Conservation (phyloP, 1,139 yeast species). For the Pichia sp. region DNA sequence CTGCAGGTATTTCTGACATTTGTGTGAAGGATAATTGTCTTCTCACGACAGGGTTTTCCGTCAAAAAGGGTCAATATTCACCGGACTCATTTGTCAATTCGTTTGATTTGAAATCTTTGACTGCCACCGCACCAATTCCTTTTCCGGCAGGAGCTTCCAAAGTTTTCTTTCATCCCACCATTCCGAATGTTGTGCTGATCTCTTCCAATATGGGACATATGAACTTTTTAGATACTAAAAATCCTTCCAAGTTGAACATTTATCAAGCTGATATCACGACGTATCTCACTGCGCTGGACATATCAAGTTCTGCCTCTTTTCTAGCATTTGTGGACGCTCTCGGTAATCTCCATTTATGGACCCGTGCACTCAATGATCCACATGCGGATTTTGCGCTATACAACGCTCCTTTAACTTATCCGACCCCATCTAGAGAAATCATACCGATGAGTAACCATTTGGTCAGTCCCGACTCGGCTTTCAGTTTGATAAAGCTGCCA, state of each 20-base stretch:
- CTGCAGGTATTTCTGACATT: slow-evolving; percentile 68
- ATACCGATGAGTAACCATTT: slow-evolving; percentile 25
- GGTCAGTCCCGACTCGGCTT: slow-evolving; percentile 39
- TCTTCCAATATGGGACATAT: slow-evolving; percentile 75
- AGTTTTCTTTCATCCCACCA: slow-evolving; percentile 78
- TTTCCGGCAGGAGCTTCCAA: slow-evolving; percentile 88
- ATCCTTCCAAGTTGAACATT: slow-evolving; percentile 57
- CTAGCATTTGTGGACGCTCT: slow-evolving; percentile 60
- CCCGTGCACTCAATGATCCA: slow-evolving; percentile 30
- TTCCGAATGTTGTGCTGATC: slow-evolving; percentile 70
- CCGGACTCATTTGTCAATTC: slow-evolving; percentile 80
- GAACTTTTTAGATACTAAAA: slow-evolving; percentile 76
- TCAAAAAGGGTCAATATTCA: slow-evolving; percentile 29
- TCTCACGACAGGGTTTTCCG: slow-evolving; percentile 76
- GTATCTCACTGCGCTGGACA: slow-evolving; percentile 47
- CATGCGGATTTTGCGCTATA: slow-evolving; percentile 26
- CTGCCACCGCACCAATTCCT: slow-evolving; percentile 71
- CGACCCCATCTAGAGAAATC: slow-evolving; percentile 14
- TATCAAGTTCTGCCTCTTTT: slow-evolving; percentile 78
- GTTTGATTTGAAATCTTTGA: slow-evolving; percentile 70
- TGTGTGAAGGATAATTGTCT: slow-evolving; percentile 71
- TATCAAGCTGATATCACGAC: slow-evolving; percentile 56
- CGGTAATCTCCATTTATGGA: slow-evolving; percentile 72
- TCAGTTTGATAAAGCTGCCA: slow-evolving; percentile 78
- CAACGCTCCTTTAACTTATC: slow-evolving; percentile 17